A percentile compares a stretch with the other conserved stretches of the same genome.
Conservation (phyloP, 139 green algal species). For the Chlorella ohadii region DNA sequence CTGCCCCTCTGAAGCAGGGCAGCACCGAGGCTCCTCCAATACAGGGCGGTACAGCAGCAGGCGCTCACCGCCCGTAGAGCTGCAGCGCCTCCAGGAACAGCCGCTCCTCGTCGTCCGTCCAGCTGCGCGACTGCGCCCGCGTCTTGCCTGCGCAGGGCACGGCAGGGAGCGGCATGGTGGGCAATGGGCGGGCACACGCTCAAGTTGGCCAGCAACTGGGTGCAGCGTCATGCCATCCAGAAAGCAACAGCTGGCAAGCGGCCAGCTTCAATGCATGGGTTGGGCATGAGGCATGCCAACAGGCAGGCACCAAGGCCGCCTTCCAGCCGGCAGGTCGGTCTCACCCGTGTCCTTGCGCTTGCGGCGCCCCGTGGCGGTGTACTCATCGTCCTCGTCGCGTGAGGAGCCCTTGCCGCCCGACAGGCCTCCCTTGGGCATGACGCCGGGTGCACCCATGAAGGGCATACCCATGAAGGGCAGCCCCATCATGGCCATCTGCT, state of each 20-base stretch:
- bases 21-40: too few relatives aligned
- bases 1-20: too few relatives aligned
- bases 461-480: slow-evolving; percentile 21
- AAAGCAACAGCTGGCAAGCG: background rate
- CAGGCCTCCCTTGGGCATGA: background rate
- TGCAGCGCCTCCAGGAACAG: slow-evolving; percentile 73
- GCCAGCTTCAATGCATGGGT: too few relatives aligned
- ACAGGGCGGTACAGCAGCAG: too few relatives aligned
- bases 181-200: too few relatives aligned
- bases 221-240: background rate
- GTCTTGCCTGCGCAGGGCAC: slow-evolving; percentile 31
- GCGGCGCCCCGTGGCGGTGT: slow-evolving; percentile 60
- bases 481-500: slow-evolving; percentile 22
- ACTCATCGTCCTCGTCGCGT: slow-evolving; percentile 28
- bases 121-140: slow-evolving; percentile 55
- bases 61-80: slow-evolving; percentile 63
- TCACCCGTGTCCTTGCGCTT: slow-evolving; percentile 80
- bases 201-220: too few relatives aligned
- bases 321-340: too few relatives aligned
- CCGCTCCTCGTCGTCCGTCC: slow-evolving; percentile 78
- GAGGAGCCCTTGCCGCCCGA: background rate
- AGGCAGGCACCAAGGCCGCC: too few relatives aligned
- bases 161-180: background rate
- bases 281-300: too few relatives aligned
- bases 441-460: background rate